Percentiles rank a stretch among this genome's conserved stretches.
Conservation (phyloP, 208 protist species). For the Acanthamoeba rhysodes region DNA sequence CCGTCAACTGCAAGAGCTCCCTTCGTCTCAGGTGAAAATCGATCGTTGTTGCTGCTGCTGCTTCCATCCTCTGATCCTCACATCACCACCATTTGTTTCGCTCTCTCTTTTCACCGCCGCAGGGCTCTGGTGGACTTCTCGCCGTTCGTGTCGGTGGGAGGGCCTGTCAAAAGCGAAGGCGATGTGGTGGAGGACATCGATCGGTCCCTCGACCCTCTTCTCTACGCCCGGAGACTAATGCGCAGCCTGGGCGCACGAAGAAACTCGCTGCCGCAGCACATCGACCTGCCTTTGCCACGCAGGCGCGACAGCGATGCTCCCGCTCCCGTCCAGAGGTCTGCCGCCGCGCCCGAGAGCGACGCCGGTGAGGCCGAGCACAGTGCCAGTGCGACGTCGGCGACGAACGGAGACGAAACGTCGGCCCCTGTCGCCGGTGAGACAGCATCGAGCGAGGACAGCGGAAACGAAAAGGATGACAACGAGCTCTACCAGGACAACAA, state of each 20-base stretch:
- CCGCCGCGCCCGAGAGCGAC: background rate
- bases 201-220: background rate
- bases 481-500: constrained; percentile 11
- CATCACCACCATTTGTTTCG: background rate
- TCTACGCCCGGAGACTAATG: background rate
- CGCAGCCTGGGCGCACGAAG: background rate
- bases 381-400: background rate
- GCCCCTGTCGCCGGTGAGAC: background rate
- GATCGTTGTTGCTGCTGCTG: background rate
- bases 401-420: background rate
- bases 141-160: constrained; percentile 1
- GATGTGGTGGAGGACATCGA: background rate
- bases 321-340: background rate
- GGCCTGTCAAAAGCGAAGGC: background rate
- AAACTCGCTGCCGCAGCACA: constrained; percentile 35
- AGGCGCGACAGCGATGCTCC: constrained; percentile 7
- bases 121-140: constrained; percentile 49
- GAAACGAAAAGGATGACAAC: background rate
- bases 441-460: background rate
- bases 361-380: background rate
- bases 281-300: background rate
- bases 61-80: background rate
- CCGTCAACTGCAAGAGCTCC: constrained; percentile 64
- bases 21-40: background rate
- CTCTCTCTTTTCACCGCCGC: background rate